Base-by-base conservation (phyloP, 169 alveolate species). In the Plasmodium gonderi region DNA sequence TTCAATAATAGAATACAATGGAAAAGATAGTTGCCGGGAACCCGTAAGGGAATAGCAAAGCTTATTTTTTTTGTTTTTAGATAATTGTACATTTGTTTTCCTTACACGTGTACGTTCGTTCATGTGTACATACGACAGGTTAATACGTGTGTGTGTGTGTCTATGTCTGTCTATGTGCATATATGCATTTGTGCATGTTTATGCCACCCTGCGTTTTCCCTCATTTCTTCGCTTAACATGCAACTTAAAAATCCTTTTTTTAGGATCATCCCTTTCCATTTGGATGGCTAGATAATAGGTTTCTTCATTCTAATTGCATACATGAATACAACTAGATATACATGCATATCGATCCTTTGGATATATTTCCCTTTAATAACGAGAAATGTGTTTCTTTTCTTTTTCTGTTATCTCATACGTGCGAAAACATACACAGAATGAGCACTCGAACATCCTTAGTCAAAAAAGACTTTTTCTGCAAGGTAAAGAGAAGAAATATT, bases 231-330 rank as follows among this genome's bases (percentile, higher is more conserved):
- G 36, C 72, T 36, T 23, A 60, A 29, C 26, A 20, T 23, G 17
- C 17, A 23, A n/a, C 17, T 3, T 4, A 42, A 17, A 1, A 4
- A 45, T 20, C 17, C 17, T 3, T n/a, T 79, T 79, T 76, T n/a
- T 38, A 87, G 93, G 68, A 77, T 60, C 93, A 87, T 77, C 87
- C 93, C 40, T 87, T 87, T 75, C 93, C 93, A 12, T 87, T 87
- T 33, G 93, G 93, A 60, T 87, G 93, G 93, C 44, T 87, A 23
- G 93, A 87, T 78, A 87, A 87, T 12, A 87, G 93, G 93, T 87
- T 87, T 45, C 36, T 33, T n/a, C 31, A 42, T 51, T 29, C 65
- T 23, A 12, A 20, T 29, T 33, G 81, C 11, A 74, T 12, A 36
- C 80, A 74, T n/a, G n/a, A 8, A 36, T 29, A 45, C 29, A 36